These are phyloP conservation scores for Capronia americana DNA, from an alignment of 2,329 filamentous ascomycete species.

Conservation along the genomic window DNA sequence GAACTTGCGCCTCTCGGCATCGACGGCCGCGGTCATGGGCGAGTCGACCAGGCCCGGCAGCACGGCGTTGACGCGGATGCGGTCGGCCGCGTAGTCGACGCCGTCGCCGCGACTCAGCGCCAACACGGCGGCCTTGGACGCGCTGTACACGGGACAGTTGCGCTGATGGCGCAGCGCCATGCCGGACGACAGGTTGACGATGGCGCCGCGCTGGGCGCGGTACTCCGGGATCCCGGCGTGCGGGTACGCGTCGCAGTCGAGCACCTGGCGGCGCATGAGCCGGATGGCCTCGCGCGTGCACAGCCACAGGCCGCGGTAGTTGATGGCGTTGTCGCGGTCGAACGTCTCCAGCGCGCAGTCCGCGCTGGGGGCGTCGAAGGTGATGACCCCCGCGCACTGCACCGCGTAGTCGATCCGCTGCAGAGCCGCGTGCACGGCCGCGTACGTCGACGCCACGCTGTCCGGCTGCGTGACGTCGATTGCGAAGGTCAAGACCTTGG, in stretches of 20 bases:
- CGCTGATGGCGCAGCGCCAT: constrained; percentile 28
- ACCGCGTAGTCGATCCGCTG: constrained; percentile 62
- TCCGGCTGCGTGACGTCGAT: constrained; percentile 56
- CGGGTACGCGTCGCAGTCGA: constrained; percentile 7
- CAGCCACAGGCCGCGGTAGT: constrained; percentile 58
- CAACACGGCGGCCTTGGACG: constrained; percentile 88
- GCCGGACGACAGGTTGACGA: constrained; percentile 34
- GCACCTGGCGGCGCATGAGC: neutral
- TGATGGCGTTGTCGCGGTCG: constrained; percentile 67
- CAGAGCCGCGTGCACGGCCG: constrained; percentile 52
- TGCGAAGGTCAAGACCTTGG: constrained; percentile 47
- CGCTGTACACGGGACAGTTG: constrained; percentile 68
- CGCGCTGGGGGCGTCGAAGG: constrained; percentile 46
- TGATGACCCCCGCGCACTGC: constrained; percentile 62
- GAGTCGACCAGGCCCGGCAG: constrained; percentile 12
- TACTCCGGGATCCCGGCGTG: neutral
- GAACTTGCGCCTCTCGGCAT: neutral
- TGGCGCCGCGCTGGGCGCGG: constrained; percentile 9
- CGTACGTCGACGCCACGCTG: constrained; percentile 54
- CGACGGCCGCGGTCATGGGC: constrained; percentile 10
- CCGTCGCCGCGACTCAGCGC: constrained; percentile 88
- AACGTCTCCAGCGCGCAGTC: constrained; percentile 63
- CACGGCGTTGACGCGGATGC: constrained; percentile 12
- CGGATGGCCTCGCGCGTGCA: constrained; percentile 7
- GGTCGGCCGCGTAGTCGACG: constrained; percentile 54